A percentile compares a stretch with the other conserved stretches of the same genome.
phyloP scores from a whole-genome alignment of 2,329 filamentous ascomycete genomes.

The Xylariales sp. region DNA sequence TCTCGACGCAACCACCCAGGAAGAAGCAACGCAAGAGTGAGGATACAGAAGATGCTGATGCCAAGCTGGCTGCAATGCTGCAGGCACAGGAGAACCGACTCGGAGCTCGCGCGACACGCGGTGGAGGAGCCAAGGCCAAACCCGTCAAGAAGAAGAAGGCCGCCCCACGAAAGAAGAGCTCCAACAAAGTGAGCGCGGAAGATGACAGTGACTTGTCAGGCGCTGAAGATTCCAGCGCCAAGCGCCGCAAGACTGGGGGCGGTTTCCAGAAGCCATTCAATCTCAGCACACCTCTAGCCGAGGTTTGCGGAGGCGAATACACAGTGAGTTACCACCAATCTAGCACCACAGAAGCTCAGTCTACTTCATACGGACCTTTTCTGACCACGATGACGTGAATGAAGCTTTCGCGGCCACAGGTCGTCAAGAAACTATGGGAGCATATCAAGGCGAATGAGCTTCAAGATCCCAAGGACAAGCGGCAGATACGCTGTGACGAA shows the following conservation, averaged over 20 bases:
- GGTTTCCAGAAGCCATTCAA: slow-evolving; percentile 89
- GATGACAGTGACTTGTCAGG: slow-evolving; percentile 76
- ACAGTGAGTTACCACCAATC: slow-evolving; percentile 59
- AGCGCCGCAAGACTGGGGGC: slow-evolving; percentile 79
- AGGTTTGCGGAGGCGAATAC: slow-evolving; percentile 61
- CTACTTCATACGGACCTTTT: too few relatives aligned
- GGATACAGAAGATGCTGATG: slow-evolving; percentile 70
- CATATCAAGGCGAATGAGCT: slow-evolving; percentile 87
- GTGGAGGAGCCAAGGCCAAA: slow-evolving; percentile 54
- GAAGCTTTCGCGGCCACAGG: slow-evolving; percentile 87
- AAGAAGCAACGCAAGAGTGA: slow-evolving; percentile 67
- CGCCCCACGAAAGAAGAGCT: slow-evolving; percentile 65
- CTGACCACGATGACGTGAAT: too few relatives aligned
- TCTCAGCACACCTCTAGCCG: slow-evolving; percentile 65
- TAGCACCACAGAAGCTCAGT: too few relatives aligned
- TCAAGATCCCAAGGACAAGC: slow-evolving; percentile 86
- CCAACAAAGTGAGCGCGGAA: slow-evolving; percentile 68
- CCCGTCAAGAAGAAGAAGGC: slow-evolving; percentile 59
- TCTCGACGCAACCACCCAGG: slow-evolving; percentile 43
- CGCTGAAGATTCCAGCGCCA: slow-evolving; percentile 51
- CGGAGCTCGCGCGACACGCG: slow-evolving; percentile 69
- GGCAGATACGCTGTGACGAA: slow-evolving; percentile 90
- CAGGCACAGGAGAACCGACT: slow-evolving; percentile 87
- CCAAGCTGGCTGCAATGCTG: slow-evolving; percentile 77
- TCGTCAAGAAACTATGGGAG: slow-evolving; percentile 93